Base-by-base conservation (phyloP, 2,329 filamentous ascomycete species). In the Aspergillus chevalieri region DNA sequence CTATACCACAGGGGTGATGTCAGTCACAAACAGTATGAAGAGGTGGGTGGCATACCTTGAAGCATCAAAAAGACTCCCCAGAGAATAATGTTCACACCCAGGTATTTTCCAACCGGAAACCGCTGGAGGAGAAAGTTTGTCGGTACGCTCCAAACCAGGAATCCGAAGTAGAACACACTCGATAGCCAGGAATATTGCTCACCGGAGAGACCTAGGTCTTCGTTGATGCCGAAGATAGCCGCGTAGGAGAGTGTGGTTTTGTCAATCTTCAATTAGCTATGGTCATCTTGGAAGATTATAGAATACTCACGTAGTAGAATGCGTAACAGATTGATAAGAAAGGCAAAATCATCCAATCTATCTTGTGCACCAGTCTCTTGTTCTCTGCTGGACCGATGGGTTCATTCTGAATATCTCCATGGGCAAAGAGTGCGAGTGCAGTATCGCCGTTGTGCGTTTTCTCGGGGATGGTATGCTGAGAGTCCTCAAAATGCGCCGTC, bases 191-290 rank as follows among this genome's bases (percentile, higher is more conserved):
- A 67, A 50, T 73, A 74, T 39, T 74, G 59, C 2, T 65, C 60
- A 0, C 65, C 65, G 0, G 60, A 52, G 0, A 75, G 59, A 6
- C 60, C 48, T 10, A 72, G 59, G 34, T 72, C 68, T 50, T 79
- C 74, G 67, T 76, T 76, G 30, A 78, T 44, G 12, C 78, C 65
- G 42, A 82, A 81, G 22, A 72, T 67, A 3, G 79, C 79, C 44
- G 79, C 71, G 55, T 71, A 76, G 42, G 72, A 57, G 34, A 78
- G 67, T 0, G 57, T 65, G 1, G 57, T 58, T 36, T 53, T 52
- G 47, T 58, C 47, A 47, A 50, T 45, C 19, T 44, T 14, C 17
- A 17, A 33, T 33, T 44, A 28, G 43, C 19, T 45, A 2, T 17
- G 6, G 26, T 19, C 36, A 12, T 38, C 46, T 42, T 47, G 19